Conservation (phyloP, 306 rosid species). For the Rosa multiflora region DNA sequence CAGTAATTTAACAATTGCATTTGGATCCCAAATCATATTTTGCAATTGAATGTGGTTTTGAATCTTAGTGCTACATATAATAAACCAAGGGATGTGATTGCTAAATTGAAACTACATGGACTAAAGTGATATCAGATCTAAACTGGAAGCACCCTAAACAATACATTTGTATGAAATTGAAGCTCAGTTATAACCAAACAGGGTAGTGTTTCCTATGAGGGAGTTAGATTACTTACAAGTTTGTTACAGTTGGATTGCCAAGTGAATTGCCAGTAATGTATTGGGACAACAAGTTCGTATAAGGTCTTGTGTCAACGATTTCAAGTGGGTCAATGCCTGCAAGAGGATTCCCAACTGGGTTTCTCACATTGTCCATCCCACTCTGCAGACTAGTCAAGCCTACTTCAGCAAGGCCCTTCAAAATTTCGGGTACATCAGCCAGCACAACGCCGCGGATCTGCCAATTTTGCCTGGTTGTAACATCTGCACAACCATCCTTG, state of each 20-base stretch:
- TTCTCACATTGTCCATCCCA: conserved; percentile 98
- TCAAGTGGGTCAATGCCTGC: conserved; percentile 87
- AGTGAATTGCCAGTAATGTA: conserved; percentile 72
- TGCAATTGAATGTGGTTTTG: background rate
- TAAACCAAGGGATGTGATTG: background rate
- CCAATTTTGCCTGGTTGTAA: conserved; percentile 95
- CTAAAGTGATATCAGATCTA: background rate
- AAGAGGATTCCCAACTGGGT: conserved; percentile 96
- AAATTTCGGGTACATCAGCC: conserved; percentile 84
- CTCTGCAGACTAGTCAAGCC: conserved; percentile 94
- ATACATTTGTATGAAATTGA: background rate
- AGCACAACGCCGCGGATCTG: conserved; percentile 87
- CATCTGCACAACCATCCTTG: conserved; percentile 92
- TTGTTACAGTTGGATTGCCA: conserved; percentile 70
- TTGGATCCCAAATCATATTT: background rate
- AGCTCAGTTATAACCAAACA: background rate
- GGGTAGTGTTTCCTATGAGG: background rate
- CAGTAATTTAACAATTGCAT: background rate
- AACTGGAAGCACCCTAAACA: background rate
- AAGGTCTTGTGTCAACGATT: conserved; percentile 83
- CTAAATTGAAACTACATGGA: background rate
- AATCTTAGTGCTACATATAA: background rate
- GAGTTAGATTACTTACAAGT: conserved; percentile 57
- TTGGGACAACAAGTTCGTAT: conserved; percentile 75
- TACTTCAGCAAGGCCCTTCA: conserved; percentile 73